Evolutionary conservation across 1,139 yeast genomes (phyloP).

Genomic region (Blastobotrys indianensis): DNA sequence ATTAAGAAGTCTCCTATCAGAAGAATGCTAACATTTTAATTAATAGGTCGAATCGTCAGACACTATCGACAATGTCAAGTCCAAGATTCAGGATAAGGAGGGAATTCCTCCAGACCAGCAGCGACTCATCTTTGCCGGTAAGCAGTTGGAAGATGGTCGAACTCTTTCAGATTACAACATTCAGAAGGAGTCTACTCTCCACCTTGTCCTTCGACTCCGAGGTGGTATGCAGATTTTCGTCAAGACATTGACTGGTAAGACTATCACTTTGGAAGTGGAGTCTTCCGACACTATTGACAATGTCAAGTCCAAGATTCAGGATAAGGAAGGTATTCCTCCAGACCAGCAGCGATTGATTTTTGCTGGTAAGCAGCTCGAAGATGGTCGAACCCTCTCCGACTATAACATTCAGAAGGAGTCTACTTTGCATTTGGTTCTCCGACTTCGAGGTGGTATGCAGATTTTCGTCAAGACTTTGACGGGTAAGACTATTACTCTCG

Average conservation of each 20-base stretch:
- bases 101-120: slow-evolving; percentile 99
- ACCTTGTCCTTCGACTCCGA: slow-evolving; percentile 97
- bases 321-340: slow-evolving; percentile 99
- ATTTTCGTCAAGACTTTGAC: slow-evolving; percentile 98
- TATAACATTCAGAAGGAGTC: slow-evolving; percentile 99
- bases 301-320: slow-evolving; percentile 99
- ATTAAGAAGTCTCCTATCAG: no score
- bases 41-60: slow-evolving; percentile 90
- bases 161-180: slow-evolving; percentile 99
- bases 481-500: slow-evolving; percentile 98
- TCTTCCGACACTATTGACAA: slow-evolving; percentile 98
- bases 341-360: slow-evolving; percentile 99
- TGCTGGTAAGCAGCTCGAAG: slow-evolving; percentile 99
- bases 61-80: slow-evolving; percentile 98
- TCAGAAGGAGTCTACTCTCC: slow-evolving; percentile 98
- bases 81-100: slow-evolving; percentile 98
- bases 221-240: slow-evolving; percentile 99
- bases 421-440: slow-evolving; percentile 92
- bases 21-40: no score
- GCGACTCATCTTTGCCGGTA: slow-evolving; percentile 99
- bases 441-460: slow-evolving; percentile 99
- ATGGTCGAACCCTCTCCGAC: slow-evolving; percentile 97
- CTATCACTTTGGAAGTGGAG: slow-evolving; percentile 98
- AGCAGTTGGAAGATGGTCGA: slow-evolving; percentile 99
- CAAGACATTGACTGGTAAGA: slow-evolving; percentile 98